phyloP scores from a whole-genome alignment of 2,329 filamentous ascomycete genomes.

The Sarocladiaceae sp. region DNA sequence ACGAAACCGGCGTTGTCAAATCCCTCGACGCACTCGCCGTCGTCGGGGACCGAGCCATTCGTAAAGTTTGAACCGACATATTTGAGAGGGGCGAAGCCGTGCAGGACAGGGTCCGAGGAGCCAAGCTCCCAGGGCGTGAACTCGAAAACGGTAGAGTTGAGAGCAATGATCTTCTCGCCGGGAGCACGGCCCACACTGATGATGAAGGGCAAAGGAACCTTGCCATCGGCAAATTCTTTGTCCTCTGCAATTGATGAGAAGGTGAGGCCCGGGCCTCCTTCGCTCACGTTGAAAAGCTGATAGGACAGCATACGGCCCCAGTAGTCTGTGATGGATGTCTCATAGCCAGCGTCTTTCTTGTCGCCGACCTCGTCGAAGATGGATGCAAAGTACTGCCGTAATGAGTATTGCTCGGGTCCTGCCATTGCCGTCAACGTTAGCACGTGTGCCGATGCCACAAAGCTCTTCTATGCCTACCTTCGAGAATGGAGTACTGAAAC shows the following conservation, averaged over 20 bases:
- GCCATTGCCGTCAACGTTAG: neutral
- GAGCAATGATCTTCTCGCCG: conserved; percentile 33
- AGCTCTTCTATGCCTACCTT: conserved; percentile 17
- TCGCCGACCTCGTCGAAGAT: conserved; percentile 27
- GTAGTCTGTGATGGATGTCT: conserved; percentile 74
- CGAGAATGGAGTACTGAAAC: conserved; percentile 34
- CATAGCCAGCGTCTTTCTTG: conserved; percentile 35
- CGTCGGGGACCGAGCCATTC: conserved; percentile 38
- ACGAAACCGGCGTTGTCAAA: conserved; percentile 77
- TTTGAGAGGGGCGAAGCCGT: conserved; percentile 51
- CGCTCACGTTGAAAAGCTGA: conserved; percentile 70
- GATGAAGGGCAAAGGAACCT: conserved; percentile 42
- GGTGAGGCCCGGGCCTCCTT: conserved; percentile 71
- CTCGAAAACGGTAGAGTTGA: conserved; percentile 58
- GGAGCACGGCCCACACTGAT: conserved; percentile 42
- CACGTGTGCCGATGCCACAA: neutral
- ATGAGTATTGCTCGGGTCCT: conserved; percentile 29
- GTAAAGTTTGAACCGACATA: conserved; percentile 56
- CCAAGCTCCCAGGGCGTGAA: conserved; percentile 63
- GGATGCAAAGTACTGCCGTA: conserved; percentile 32
- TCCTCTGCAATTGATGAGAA: conserved; percentile 62
- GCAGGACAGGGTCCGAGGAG: conserved; percentile 52
- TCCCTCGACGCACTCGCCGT: conserved; percentile 47
- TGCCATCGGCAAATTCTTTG: conserved; percentile 33
- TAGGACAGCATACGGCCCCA: conserved; percentile 84